phyloP scores from a whole-genome alignment of 495 filamentous ascomycete species.

The Beverwykella pulmonaria region DNA sequence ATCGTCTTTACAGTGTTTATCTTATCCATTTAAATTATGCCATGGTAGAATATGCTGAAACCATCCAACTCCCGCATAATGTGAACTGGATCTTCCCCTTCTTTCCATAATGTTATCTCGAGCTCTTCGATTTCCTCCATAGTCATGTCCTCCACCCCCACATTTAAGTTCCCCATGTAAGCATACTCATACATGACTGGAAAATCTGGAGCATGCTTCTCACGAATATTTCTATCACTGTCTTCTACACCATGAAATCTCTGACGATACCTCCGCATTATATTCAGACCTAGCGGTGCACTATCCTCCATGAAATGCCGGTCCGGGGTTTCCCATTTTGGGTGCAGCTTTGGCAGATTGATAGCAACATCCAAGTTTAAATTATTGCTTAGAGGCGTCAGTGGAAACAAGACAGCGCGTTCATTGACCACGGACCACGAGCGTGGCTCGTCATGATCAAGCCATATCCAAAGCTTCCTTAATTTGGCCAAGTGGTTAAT shows the following conservation, averaged over 20 bases:
- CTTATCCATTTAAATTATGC: no score
- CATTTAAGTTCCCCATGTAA: background rate
- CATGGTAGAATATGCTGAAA: no score
- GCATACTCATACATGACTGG: constrained; percentile 1
- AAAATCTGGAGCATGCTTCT: background rate
- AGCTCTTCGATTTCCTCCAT: background rate
- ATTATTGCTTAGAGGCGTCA: background rate
- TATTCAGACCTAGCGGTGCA: constrained; percentile 2
- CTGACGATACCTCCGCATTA: constrained; percentile 12
- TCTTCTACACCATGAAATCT: constrained; percentile 9
- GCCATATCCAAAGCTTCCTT: constrained; percentile 9
- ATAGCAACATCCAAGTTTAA: background rate
- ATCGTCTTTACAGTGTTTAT: no score
- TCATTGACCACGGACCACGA: constrained; percentile 17
- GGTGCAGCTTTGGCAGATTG: constrained; percentile 13
- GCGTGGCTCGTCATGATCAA: constrained; percentile 5
- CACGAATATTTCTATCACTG: background rate
- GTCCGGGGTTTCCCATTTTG: constrained; percentile 3
- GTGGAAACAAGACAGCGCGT: constrained; percentile 12
- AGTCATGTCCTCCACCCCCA: background rate
- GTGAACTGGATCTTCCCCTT: background rate
- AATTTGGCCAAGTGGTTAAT: background rate
- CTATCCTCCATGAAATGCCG: constrained; percentile 8
- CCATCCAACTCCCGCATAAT: no score
- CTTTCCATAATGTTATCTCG: background rate